phyloP scores from a whole-genome alignment of 768 basidiomycete genomes.

The Thelephora aurantiotincta region DNA sequence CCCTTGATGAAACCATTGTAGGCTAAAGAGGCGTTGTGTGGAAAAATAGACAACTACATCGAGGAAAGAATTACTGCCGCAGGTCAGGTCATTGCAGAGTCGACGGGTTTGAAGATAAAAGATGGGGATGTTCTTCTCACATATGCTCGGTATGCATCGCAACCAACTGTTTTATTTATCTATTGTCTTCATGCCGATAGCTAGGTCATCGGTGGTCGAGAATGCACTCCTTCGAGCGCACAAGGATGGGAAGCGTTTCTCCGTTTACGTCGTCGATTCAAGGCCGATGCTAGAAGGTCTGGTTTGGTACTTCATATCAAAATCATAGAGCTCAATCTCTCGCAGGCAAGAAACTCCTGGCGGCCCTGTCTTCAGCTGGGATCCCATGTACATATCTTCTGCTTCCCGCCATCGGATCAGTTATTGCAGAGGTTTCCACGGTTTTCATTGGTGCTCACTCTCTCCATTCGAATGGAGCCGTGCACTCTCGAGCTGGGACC shows the following conservation, averaged over 20 bases:
- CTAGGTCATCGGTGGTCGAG: constrained; percentile 88
- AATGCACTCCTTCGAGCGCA: constrained; percentile 74
- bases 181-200: constrained; percentile 1
- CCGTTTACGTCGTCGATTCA: constrained; percentile 91
- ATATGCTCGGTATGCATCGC: constrained; percentile 60
- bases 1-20: constrained; percentile 17
- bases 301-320: background rate
- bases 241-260: constrained; percentile 61
- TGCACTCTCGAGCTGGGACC: constrained; percentile 89
- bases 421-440: constrained; percentile 70
- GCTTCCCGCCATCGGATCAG: constrained; percentile 69
- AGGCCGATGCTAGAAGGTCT: constrained; percentile 84
- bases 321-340: background rate
- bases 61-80: constrained; percentile 88
- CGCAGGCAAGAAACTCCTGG: constrained; percentile 67
- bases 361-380: constrained; percentile 46
- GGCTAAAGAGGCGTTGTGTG: constrained; percentile 79
- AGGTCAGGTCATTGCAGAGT: constrained; percentile 83
- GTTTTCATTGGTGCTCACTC: constrained; percentile 91
- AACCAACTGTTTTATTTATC: background rate
- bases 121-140: constrained; percentile 88
- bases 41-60: constrained; percentile 86
- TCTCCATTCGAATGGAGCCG: constrained; percentile 86
- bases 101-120: constrained; percentile 86
- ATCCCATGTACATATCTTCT: constrained; percentile 88